Conservation (phyloP, 2,329 filamentous ascomycete species). For the Trichoderma atrobrunneum region DNA sequence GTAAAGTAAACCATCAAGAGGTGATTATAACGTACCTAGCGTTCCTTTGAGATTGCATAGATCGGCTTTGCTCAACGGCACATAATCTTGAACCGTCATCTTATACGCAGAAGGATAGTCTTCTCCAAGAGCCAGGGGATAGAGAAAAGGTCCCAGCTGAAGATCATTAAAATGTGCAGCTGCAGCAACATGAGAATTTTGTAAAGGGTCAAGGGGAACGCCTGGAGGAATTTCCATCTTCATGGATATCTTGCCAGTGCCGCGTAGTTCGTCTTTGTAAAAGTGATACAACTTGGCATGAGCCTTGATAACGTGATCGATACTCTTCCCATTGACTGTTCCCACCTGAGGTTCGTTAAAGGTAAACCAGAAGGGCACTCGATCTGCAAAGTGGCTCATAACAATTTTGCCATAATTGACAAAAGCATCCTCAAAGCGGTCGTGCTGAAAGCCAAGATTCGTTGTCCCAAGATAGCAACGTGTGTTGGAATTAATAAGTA, state of each 20-base stretch:
- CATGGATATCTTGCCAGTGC: background rate
- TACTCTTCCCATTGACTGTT: background rate
- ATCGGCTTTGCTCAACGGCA: background rate
- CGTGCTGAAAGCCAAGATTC: background rate
- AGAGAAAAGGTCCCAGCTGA: background rate
- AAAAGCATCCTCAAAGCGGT: background rate
- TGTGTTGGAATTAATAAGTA: background rate
- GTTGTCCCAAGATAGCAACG: background rate
- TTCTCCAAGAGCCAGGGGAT: background rate
- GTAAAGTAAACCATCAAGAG: background rate
- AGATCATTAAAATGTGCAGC: background rate
- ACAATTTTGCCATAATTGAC: background rate
- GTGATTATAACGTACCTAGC: background rate
- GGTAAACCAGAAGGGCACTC: background rate
- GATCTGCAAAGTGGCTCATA: background rate
- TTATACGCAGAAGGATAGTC: background rate
- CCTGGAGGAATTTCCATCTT: background rate
- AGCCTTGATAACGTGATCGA: background rate
- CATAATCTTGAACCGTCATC: background rate
- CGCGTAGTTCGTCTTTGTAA: background rate
- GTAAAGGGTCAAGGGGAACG: background rate
- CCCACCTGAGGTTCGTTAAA: background rate
- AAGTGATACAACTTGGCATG: background rate
- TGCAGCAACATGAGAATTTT: background rate
- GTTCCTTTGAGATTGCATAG: background rate